Base-by-base conservation (phyloP, 2,329 filamentous ascomycete genomes). In the Venturia oleaginea region DNA sequence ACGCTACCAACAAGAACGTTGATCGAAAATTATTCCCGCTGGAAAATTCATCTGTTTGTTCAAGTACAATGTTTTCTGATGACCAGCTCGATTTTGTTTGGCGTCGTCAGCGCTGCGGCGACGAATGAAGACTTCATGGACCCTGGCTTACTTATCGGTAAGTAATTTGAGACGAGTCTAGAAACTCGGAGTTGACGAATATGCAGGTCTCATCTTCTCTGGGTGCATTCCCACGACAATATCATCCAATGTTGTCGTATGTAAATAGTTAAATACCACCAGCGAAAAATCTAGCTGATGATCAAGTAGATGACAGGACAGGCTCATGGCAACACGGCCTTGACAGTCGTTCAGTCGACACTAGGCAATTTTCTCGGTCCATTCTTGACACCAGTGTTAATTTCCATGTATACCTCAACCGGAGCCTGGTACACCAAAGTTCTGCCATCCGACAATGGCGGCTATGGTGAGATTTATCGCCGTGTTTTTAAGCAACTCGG, bases 221-320 rank as follows among this genome's bases (percentile, higher is more conserved):
- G 82, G 84, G n/a, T 87, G 84, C 70, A 83, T 89, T 4, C 87
- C 88, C 1, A 91, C 88, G 0, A 90, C 88, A 0, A 88, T 90
- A 69, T 83, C 86, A 8, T 89, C 85, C 57, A 90, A 90, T 71
- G 85, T 89, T 8, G 85, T 90, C 48, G 51, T 57, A n/a, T 13
- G 30, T 57, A 57, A 17, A 17, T 2, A 40, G 13, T 4, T 15
- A 17, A 40, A 40, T 10, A 10, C 34, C 34, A 17, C 11, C 8
- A 40, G 4, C 1, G 38, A 40, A 40, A 15, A 11, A 40, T 2
- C 38, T 1, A 34, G 19, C 15, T 57, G 30, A 57, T 34, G 5
- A 17, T 19, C 27, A 22, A 32, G 10, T 11, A 57, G 51, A 90
- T 90, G 86, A 90, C 88, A 6, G 78, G 86, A 32, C 80, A 84